Percentiles rank a stretch among this genome's conserved stretches.
These are phyloP conservation scores for Xylaria intraflava DNA, from an alignment of 495 filamentous ascomycete species.

Conservation along the genomic window DNA sequence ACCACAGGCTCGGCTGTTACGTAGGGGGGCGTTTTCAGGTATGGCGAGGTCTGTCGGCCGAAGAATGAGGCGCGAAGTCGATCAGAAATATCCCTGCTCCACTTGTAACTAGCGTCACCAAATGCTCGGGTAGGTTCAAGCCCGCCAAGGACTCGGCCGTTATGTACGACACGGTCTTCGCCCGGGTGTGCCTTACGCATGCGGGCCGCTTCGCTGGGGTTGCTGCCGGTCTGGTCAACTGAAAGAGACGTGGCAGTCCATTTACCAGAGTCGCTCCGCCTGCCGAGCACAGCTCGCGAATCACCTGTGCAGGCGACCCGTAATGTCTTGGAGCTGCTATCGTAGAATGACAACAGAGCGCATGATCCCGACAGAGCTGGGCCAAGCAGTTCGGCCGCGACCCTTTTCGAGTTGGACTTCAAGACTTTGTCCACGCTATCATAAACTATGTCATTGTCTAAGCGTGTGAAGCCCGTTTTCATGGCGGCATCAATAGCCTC, in stretches of 20 bases:
- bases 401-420: slow-evolving; percentile 75
- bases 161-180: slow-evolving; percentile 74
- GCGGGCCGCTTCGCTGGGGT: slow-evolving; percentile 71
- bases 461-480: slow-evolving; percentile 78
- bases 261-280: slow-evolving; percentile 69
- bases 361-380: slow-evolving; percentile 94
- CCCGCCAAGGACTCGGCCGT: slow-evolving; percentile 85
- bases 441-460: slow-evolving; percentile 91
- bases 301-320: slow-evolving; percentile 93
- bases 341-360: slow-evolving; percentile 93
- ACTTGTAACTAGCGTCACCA: slow-evolving; percentile 95
- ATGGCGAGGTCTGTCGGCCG: slow-evolving; percentile 61
- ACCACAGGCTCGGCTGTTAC: slow-evolving; percentile 95
- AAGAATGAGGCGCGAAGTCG: slow-evolving; percentile 80
- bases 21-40: slow-evolving; percentile 87
- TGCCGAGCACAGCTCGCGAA: slow-evolving; percentile 85
- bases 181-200: slow-evolving; percentile 80
- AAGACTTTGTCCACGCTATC: slow-evolving; percentile 81
- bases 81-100: slow-evolving; percentile 75
- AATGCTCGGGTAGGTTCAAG: slow-evolving; percentile 91
- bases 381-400: slow-evolving; percentile 83
- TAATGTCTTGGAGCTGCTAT: slow-evolving; percentile 72
- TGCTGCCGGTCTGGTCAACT: slow-evolving; percentile 87
- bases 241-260: slow-evolving; percentile 89
- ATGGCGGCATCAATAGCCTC: slow-evolving; percentile 84